These are phyloP conservation scores for Darksidea phi DNA, from an alignment of 495 filamentous ascomycete genomes.

Conservation along the genomic window DNA sequence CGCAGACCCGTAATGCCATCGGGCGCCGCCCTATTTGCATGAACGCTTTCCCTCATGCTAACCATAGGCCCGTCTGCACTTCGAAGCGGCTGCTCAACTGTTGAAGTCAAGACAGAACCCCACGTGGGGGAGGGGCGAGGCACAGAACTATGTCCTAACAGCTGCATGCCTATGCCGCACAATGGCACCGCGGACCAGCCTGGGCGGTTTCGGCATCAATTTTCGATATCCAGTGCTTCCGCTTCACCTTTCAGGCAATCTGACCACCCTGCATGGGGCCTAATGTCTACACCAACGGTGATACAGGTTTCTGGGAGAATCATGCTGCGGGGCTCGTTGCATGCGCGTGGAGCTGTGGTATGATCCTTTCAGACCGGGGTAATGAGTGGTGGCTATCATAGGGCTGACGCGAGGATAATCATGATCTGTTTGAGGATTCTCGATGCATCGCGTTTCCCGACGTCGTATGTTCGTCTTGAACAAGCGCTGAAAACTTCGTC, in stretches of 20 bases:
- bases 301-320: not conserved
- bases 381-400: not conserved
- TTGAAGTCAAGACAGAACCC: too few species aligned
- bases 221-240: not conserved
- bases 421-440: not conserved
- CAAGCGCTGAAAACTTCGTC: too few species aligned
- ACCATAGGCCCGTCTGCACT: too few species aligned
- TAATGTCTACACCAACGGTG: not conserved
- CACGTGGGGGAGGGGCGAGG: too few species aligned
- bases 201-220: not conserved
- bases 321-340: not conserved
- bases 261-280: slow-evolving; percentile 9
- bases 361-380: not conserved
- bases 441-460: too few species aligned
- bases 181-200: not conserved
- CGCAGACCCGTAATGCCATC: not conserved
- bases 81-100: too few species aligned
- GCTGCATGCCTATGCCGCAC: slow-evolving; percentile 7
- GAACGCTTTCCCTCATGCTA: not conserved
- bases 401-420: not conserved
- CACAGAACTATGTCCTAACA: not conserved
- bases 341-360: not conserved
- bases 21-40: not conserved
- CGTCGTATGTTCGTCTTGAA: too few species aligned
- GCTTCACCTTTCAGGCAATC: not conserved